Conservation (phyloP, 2,329 filamentous ascomycete species). For the Fusarium poae region DNA sequence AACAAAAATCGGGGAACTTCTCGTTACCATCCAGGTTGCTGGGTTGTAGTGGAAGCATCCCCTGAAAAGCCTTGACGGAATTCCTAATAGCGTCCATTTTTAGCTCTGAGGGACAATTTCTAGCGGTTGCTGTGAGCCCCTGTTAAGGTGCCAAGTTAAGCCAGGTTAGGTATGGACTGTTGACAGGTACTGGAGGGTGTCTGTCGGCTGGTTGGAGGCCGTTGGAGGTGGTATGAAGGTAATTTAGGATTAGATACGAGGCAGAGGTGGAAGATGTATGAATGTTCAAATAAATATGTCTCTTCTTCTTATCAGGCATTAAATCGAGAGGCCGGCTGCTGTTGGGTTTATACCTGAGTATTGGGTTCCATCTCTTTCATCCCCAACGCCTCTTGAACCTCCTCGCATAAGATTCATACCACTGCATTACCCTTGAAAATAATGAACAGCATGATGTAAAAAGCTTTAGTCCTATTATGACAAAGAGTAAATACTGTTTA, state of each 20-base stretch:
- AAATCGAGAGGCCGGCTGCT: not conserved
- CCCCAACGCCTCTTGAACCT: constrained; percentile 28
- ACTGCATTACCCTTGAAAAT: constrained; percentile 26
- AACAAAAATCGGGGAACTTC: constrained; percentile 60
- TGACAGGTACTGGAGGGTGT: constrained; percentile 12
- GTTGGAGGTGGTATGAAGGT: constrained; percentile 3
- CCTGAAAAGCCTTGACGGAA: constrained; percentile 40
- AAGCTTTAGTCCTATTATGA: not conserved
- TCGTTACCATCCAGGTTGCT: constrained; percentile 55
- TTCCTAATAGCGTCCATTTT: constrained; percentile 43
- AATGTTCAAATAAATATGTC: not conserved
- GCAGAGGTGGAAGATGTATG: not conserved
- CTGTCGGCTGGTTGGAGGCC: constrained; percentile 8
- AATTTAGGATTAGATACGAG: constrained; percentile 6
- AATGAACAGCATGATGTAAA: constrained; percentile 1
- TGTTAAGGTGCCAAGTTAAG: constrained; percentile 5
- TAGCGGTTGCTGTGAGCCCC: constrained; percentile 27
- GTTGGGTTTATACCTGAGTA: constrained; percentile 27
- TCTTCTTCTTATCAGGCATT: constrained; percentile 1
- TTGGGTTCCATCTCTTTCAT: constrained; percentile 11
- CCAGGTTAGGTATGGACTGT: constrained; percentile 1
- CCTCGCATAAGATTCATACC: constrained; percentile 37
- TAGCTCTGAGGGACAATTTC: constrained; percentile 28
- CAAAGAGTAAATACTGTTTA: not conserved
- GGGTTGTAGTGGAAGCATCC: constrained; percentile 51